phyloP scores from a whole-genome alignment of 2,329 filamentous ascomycete genomes.

The Helotiales sp. region DNA sequence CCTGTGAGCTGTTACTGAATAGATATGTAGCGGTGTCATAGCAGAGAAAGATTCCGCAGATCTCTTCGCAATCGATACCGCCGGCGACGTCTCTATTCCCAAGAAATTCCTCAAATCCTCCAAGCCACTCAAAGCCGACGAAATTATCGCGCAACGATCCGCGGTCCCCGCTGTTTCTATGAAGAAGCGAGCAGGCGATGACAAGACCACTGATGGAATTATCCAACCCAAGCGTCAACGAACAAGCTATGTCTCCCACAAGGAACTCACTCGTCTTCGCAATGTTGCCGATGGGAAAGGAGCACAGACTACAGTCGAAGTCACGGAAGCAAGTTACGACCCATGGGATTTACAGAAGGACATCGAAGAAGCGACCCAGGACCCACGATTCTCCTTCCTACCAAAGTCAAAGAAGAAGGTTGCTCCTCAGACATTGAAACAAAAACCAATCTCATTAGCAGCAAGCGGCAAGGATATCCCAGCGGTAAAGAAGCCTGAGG shows the following conservation, averaged over 20 bases:
- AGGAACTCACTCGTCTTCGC: slow-evolving; percentile 77
- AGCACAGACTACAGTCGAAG: slow-evolving; percentile 41
- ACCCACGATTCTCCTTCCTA: slow-evolving; percentile 64
- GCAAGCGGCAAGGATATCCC: slow-evolving; percentile 78
- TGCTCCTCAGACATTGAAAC: slow-evolving; percentile 72
- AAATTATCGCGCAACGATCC: slow-evolving; percentile 85
- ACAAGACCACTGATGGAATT: slow-evolving; percentile 71
- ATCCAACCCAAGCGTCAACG: slow-evolving; percentile 72
- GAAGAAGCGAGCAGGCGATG: slow-evolving; percentile 68
- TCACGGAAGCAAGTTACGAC: slow-evolving; percentile 71
- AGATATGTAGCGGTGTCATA: slow-evolving; percentile 68
- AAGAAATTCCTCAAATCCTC: slow-evolving; percentile 65
- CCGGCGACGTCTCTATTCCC: slow-evolving; percentile 66
- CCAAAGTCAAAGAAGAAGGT: slow-evolving; percentile 65
- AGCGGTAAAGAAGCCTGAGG: slow-evolving; percentile 75
- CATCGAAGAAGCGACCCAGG: slow-evolving; percentile 44
- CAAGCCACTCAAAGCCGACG: slow-evolving; percentile 84
- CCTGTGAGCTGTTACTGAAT: slow-evolving; percentile 13
- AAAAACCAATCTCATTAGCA: slow-evolving; percentile 78
- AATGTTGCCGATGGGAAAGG: slow-evolving; percentile 72
- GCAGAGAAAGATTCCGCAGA: slow-evolving; percentile 79
- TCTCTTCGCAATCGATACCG: slow-evolving; percentile 81
- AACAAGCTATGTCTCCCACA: slow-evolving; percentile 77
- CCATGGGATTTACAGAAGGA: slow-evolving; percentile 66
- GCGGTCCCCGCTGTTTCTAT: slow-evolving; percentile 75